Evolutionary conservation across 1,284 basidiomycete species (phyloP).

Genomic region (Calocybe gambosa): DNA sequence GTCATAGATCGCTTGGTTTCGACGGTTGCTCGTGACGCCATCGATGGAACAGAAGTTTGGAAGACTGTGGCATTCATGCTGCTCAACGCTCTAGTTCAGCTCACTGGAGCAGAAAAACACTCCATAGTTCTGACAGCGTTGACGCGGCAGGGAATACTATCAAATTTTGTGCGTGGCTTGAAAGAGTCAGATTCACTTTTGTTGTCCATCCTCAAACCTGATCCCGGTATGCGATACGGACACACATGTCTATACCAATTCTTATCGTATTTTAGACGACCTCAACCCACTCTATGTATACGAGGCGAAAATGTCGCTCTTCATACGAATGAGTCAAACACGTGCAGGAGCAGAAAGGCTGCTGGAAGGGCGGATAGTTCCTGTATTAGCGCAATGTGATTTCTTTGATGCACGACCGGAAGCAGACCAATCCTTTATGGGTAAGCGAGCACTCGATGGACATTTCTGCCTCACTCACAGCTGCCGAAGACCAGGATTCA

Average conservation of each 20-base stretch:
- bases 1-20: slow-evolving; percentile 72
- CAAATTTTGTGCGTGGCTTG: slow-evolving; percentile 78
- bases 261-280: slow-evolving; percentile 50
- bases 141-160: slow-evolving; percentile 72
- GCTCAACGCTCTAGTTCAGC: slow-evolving; percentile 68
- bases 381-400: slow-evolving; percentile 80
- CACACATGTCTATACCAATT: slow-evolving; percentile 1
- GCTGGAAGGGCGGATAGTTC: slow-evolving; percentile 74
- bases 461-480: background rate
- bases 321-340: slow-evolving; percentile 80
- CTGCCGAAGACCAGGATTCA: slow-evolving; percentile 62
- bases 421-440: slow-evolving; percentile 75
- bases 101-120: slow-evolving; percentile 61
- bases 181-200: slow-evolving; percentile 82
- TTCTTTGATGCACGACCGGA: slow-evolving; percentile 83
- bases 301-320: slow-evolving; percentile 88
- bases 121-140: slow-evolving; percentile 56
- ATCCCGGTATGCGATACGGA: slow-evolving; percentile 60
- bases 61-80: slow-evolving; percentile 90
- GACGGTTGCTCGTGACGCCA: slow-evolving; percentile 83
- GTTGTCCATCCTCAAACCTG: slow-evolving; percentile 78
- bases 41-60: slow-evolving; percentile 95
- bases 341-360: slow-evolving; percentile 81
- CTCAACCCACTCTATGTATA: slow-evolving; percentile 93
- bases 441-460: slow-evolving; percentile 34